Base-by-base conservation (phyloP, 164 flowering plant species). In the Piper longum region DNA sequence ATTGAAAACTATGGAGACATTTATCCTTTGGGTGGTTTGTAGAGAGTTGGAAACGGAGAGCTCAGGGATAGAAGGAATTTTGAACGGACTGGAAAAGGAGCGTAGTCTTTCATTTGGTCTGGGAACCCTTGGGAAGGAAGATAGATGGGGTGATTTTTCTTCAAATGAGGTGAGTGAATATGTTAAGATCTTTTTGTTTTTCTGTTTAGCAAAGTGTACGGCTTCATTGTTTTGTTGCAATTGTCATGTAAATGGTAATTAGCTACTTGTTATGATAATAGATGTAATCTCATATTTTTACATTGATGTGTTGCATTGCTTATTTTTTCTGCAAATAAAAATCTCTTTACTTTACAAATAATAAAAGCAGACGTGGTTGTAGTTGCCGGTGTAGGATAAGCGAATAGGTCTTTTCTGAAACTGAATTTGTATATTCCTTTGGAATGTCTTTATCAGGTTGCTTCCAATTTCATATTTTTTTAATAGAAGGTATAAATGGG, bases 51-150 rank as follows among this genome's bases (percentile, higher is more conserved):
- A 43, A 44, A 66, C 69, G 65, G 76, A 76, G 43, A 82, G 77
- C 36, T 52, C 73, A 26, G 98, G 98, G 43, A 74, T 88, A 62
- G 84, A 84, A 69, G 96, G 92, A 55, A 91, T 91, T 40, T 68
- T 91, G 80, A 80, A 63, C 67, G 76, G 96, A 58, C 67, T 91
- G 71, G 86, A 88, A 79, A 84, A 78, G 75, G 81, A 87, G 48
- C 75, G 96, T 70, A 79, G 67, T 67, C 62, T 69, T 18, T 70
- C 69, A 14, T 78, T 76, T 62, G 85, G 85, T 16, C 7, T 75
- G 64, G 76, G 66, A 57, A 61, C 75, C 60, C 68, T 64, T 62
- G 75, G 66, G 62, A 73, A 67, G 60, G 76, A 68, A 63, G 59
- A 69, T 64, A 70, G 66, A 19, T 51, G 60, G 69, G 64, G 17